Conservation (phyloP, 2,329 filamentous ascomycete species). For the Aspergillus luchuensis region DNA sequence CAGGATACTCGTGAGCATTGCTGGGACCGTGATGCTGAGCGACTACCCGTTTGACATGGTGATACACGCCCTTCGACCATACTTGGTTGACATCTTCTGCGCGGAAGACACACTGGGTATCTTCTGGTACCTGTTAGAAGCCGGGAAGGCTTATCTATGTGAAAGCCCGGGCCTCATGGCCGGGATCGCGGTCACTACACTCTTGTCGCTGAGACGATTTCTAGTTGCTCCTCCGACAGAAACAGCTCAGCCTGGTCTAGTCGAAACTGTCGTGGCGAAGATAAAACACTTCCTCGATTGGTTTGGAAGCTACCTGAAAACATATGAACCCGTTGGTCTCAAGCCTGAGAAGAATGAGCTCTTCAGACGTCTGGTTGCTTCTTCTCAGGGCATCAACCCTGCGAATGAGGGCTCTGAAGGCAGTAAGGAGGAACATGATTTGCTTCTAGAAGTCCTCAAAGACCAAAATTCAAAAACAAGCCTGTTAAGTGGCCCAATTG, state of each 20-base stretch:
- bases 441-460: conserved; percentile 76
- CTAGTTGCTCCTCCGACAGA: conserved; percentile 73
- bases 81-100: conserved; percentile 80
- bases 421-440: conserved; percentile 77
- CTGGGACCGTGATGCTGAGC: conserved; percentile 69
- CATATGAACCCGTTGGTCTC: conserved; percentile 59
- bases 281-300: conserved; percentile 75
- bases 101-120: conserved; percentile 88
- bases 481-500: conserved; percentile 72
- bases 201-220: conserved; percentile 77
- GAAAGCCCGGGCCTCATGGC: conserved; percentile 73
- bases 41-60: conserved; percentile 91
- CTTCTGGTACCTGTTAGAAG: conserved; percentile 76
- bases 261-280: conserved; percentile 73
- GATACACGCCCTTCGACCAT: conserved; percentile 75
- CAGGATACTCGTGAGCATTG: conserved; percentile 75
- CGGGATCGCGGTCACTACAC: conserved; percentile 75
- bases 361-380: conserved; percentile 68
- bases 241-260: conserved; percentile 82
- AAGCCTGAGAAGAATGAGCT: conserved; percentile 54
- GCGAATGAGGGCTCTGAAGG: conserved; percentile 70
- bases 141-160: conserved; percentile 66
- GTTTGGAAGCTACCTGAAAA: conserved; percentile 70
- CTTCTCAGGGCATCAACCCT: conserved; percentile 67
- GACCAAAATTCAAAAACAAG: conserved; percentile 66